phyloP scores from a whole-genome alignment of 495 filamentous ascomycete genomes.

The Aspergillus coremiiformis region DNA sequence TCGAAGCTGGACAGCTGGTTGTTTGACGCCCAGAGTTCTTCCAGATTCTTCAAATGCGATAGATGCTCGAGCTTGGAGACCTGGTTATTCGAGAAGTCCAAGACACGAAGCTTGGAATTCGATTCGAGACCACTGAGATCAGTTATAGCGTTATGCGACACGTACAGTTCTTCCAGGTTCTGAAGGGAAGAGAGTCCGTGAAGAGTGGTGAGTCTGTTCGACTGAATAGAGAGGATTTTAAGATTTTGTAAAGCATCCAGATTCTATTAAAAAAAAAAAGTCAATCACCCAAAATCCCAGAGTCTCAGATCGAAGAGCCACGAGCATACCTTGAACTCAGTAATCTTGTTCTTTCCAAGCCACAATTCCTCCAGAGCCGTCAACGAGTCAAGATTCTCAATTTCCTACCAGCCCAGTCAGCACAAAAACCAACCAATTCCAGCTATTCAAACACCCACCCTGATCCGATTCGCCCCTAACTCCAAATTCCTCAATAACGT shows the following conservation, averaged over 20 bases:
- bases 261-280: slow-evolving; percentile 40
- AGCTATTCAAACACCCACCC: slow-evolving; percentile 36
- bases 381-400: slow-evolving; percentile 77
- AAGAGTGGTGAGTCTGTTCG: slow-evolving; percentile 83
- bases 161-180: slow-evolving; percentile 91
- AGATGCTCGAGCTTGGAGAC: slow-evolving; percentile 68
- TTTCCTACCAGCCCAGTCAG: slow-evolving; percentile 48
- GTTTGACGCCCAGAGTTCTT: slow-evolving; percentile 93
- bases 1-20: slow-evolving; percentile 71
- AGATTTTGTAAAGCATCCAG: slow-evolving; percentile 68
- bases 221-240: slow-evolving; percentile 89
- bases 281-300: neutral
- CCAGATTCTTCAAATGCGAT: slow-evolving; percentile 58
- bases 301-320: neutral
- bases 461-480: slow-evolving; percentile 83
- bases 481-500: slow-evolving; percentile 73
- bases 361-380: slow-evolving; percentile 76
- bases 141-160: slow-evolving; percentile 92
- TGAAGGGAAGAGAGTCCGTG: slow-evolving; percentile 62
- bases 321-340: slow-evolving; percentile 57
- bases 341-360: slow-evolving; percentile 98
- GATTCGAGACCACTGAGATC: slow-evolving; percentile 66
- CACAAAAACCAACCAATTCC: slow-evolving; percentile 1
- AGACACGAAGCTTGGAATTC: slow-evolving; percentile 61
- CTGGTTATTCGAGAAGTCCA: slow-evolving; percentile 90